Evolutionary conservation across 768 basidiomycete species (phyloP).

Genomic region (Russula virescens): DNA sequence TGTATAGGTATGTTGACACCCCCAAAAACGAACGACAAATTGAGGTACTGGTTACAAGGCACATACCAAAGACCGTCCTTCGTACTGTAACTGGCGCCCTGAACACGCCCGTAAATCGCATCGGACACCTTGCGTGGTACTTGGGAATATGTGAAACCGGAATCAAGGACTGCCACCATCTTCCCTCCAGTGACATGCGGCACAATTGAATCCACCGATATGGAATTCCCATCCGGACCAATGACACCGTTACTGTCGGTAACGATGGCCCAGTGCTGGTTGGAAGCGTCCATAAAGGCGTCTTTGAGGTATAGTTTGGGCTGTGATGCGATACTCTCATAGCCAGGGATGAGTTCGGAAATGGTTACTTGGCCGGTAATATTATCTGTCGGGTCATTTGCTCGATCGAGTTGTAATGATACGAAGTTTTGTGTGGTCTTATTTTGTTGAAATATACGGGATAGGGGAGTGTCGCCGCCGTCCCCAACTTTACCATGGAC

Average conservation of each 20-base stretch:
- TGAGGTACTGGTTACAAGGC: constrained; percentile 69
- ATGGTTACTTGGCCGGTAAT: constrained; percentile 65
- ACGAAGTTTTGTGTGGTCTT: constrained; percentile 56
- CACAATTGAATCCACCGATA: constrained; percentile 59
- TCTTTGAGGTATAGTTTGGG: constrained; percentile 62
- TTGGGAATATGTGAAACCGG: constrained; percentile 66
- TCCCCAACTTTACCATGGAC: constrained; percentile 52
- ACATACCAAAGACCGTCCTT: constrained; percentile 58
- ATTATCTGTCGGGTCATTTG: constrained; percentile 45
- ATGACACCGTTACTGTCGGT: constrained; percentile 66
- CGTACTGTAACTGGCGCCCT: constrained; percentile 60
- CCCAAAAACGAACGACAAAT: constrained; percentile 65
- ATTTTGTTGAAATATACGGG: constrained; percentile 59
- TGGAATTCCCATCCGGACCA: constrained; percentile 67
- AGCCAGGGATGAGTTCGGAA: constrained; percentile 56
- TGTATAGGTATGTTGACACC: constrained; percentile 65
- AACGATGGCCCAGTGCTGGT: constrained; percentile 78
- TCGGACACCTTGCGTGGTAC: constrained; percentile 71
- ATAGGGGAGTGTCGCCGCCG: constrained; percentile 49
- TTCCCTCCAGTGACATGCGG: constrained; percentile 58
- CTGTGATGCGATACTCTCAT: constrained; percentile 53
- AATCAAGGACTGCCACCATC: constrained; percentile 69
- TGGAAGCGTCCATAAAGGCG: constrained; percentile 50
- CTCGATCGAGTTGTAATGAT: constrained; percentile 60
- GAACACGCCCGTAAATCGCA: constrained; percentile 74